Percentiles rank a stretch among this genome's conserved stretches.
phyloP scores from a whole-genome alignment of 768 basidiomycete species.

The Boletus sensibilis region DNA sequence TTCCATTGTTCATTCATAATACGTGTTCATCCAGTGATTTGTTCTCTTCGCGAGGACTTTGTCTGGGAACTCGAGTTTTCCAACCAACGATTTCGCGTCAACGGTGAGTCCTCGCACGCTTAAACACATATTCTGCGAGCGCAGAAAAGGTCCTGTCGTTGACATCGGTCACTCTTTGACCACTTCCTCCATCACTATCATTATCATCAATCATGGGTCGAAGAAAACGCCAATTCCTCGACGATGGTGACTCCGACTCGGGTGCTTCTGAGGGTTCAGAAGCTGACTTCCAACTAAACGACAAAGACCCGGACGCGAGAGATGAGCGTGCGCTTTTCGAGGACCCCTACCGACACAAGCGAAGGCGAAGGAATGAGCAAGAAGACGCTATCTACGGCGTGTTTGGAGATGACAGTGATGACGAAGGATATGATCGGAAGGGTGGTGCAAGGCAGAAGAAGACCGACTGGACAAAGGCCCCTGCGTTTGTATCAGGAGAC shows the following conservation, averaged over 20 bases:
- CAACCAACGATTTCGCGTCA: neutral
- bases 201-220: constrained; percentile 54
- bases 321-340: constrained; percentile 77
- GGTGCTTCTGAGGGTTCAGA: constrained; percentile 64
- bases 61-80: neutral
- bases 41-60: neutral
- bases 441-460: constrained; percentile 37
- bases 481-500: constrained; percentile 67
- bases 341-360: constrained; percentile 73
- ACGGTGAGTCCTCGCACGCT: constrained; percentile 13
- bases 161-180: neutral
- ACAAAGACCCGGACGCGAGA: constrained; percentile 57
- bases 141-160: constrained; percentile 4
- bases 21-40: neutral
- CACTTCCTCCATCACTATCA: neutral
- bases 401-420: constrained; percentile 70
- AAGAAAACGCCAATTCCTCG: constrained; percentile 72
- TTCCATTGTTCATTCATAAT: neutral
- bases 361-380: constrained; percentile 60
- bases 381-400: constrained; percentile 78
- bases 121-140: neutral
- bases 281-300: constrained; percentile 47
- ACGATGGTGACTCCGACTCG: constrained; percentile 72
- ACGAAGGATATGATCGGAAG: constrained; percentile 43
- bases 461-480: constrained; percentile 73